These are phyloP conservation scores for Pseudoperonospora humuli DNA, from an alignment of 352 stramenopile species.

Conservation along the genomic window DNA sequence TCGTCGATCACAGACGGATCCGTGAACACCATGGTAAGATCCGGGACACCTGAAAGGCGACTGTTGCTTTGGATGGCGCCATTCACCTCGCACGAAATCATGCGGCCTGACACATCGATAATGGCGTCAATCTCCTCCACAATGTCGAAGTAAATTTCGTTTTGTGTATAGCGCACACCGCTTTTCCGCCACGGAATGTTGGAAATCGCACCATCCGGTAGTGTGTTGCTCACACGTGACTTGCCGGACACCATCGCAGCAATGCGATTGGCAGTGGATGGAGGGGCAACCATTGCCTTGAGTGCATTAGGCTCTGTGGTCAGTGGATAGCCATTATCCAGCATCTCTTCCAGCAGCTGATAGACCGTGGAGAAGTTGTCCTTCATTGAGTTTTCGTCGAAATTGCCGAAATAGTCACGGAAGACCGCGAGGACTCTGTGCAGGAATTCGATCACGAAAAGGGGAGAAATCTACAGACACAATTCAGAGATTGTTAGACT, in stretches of 20 bases:
- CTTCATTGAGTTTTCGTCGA: slow-evolving; percentile 95
- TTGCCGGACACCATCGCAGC: slow-evolving; percentile 85
- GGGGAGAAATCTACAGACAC: slow-evolving; percentile 55
- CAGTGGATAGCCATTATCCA: slow-evolving; percentile 96
- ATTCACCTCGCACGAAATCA: slow-evolving; percentile 93
- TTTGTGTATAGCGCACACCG: slow-evolving; percentile 93
- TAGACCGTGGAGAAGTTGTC: slow-evolving; percentile 97
- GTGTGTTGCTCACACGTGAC: slow-evolving; percentile 86
- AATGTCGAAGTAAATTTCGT: slow-evolving; percentile 99
- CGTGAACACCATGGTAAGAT: slow-evolving; percentile 95
- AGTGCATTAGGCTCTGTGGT: slow-evolving; percentile 97
- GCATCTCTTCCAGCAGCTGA: slow-evolving; percentile 94
- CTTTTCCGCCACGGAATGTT: slow-evolving; percentile 97
- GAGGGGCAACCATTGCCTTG: slow-evolving; percentile 94
- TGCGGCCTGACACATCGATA: slow-evolving; percentile 83
- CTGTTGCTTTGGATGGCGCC: slow-evolving; percentile 94
- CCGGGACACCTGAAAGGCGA: slow-evolving; percentile 93
- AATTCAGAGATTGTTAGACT: neutral
- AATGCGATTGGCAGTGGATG: slow-evolving; percentile 89
- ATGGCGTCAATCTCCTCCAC: slow-evolving; percentile 98
- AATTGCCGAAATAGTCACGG: slow-evolving; percentile 94
- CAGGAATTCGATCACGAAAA: slow-evolving; percentile 95
- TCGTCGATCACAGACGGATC: slow-evolving; percentile 95
- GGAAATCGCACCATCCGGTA: slow-evolving; percentile 89
- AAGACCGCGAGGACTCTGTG: slow-evolving; percentile 95